Conservation (phyloP, 2,329 filamentous ascomycete species). For the Scolecobasidium constrictum region DNA sequence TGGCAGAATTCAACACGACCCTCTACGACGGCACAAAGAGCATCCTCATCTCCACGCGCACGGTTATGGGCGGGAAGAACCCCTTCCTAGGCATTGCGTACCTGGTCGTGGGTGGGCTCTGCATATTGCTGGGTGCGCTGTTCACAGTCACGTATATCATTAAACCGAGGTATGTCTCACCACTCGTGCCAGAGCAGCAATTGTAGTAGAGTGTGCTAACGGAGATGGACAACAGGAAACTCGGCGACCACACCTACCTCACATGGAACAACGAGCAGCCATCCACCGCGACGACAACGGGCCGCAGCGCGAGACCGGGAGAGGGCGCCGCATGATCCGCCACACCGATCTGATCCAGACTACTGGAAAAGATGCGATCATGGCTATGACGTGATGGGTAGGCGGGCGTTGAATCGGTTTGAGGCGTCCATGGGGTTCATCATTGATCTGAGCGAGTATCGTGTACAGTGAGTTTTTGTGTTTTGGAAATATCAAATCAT, state of each 20-base stretch:
- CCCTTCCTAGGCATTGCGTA: conserved; percentile 95
- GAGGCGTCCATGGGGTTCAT: too few species aligned
- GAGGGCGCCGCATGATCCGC: too few species aligned
- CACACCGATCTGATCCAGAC: too few species aligned
- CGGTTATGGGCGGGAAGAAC: conserved; percentile 90
- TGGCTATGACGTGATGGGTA: too few species aligned
- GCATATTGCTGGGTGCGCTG: conserved; percentile 74
- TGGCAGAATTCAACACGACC: conserved; percentile 70
- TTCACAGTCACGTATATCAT: conserved; percentile 89
- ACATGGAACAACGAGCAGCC: conserved; percentile 78
- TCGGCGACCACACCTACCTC: conserved; percentile 94
- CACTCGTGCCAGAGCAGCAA: not conserved
- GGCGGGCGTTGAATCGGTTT: too few species aligned
- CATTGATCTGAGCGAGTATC: too few species aligned
- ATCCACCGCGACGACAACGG: conserved; percentile 42
- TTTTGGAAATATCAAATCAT: too few species aligned
- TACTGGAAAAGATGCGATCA: too few species aligned
- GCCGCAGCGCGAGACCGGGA: conserved; percentile 24
- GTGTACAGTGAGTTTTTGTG: too few species aligned
- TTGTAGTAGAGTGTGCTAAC: too few species aligned
- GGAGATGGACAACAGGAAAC: conserved; percentile 65
- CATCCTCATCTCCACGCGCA: conserved; percentile 78
- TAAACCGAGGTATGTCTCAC: conserved; percentile 60
- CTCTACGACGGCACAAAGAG: conserved; percentile 81
- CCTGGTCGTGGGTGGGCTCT: conserved; percentile 84